Base-by-base conservation (phyloP, 257 asterid species). In the Fraxinus excelsior region DNA sequence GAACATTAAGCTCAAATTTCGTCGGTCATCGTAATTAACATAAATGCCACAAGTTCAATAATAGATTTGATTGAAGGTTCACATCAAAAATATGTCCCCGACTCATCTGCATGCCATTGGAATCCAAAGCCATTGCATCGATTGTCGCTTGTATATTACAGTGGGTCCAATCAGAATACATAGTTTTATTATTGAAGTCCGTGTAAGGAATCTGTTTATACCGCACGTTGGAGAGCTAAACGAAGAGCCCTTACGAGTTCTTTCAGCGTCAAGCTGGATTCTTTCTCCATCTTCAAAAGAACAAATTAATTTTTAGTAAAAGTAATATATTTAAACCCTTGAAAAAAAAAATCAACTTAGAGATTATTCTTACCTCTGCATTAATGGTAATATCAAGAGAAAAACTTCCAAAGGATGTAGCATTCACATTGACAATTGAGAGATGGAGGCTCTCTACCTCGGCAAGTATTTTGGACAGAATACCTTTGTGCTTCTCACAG, bases 371-470 rank as follows among this genome's bases (percentile, higher is more conserved):
- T 79, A 82, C 86, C 86, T 82, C 69, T 4, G 79, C 86, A 37
- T 71, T 42, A 46, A 82, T 10, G n/a, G 81, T 79, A 21, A 79
- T 53, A 58, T 82, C 83, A 42, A 75, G 35, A 25, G 76, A 70
- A 8, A 71, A 25, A 19, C 76, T 79, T 31, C 83, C 86, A 56
- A 82, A 79, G 23, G 75, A 71, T 31, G 76, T 71, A 35, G 73
- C 73, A 35, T 53, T 79, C 6, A 69, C 80, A 34, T 76, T 74
- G 64, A 82, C 34, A 53, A 82, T 76, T 9, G 73, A 34, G 29
- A 82, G 67, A 35, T 76, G 73, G 60, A 79, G 74, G 53, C 42
- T 72, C 70, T 83, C 86, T 28, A 83, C 65, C 60, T 79, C 32
- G 40, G 29, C 44, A 6, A 75, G 77, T 67, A 83, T 25, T 31